Conservation (phyloP, 768 basidiomycete genomes). For the Tulasnella calospora region DNA sequence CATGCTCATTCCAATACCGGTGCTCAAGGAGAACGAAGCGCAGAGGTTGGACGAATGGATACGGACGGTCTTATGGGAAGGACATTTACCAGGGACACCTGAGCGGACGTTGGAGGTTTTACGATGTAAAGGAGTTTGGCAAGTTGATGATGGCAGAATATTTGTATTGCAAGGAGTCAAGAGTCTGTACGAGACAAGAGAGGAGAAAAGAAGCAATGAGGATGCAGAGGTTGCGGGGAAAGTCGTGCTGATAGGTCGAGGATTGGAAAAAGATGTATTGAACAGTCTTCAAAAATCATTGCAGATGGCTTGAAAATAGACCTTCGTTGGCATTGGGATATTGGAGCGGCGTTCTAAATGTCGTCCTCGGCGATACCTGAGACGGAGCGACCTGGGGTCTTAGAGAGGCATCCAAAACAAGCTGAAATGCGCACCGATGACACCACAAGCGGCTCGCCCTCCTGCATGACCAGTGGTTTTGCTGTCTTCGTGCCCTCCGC, state of each 20-base stretch:
- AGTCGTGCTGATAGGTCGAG: conserved; percentile 82
- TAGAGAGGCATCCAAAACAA: background rate
- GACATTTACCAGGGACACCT: conserved; percentile 42
- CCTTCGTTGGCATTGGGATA: background rate
- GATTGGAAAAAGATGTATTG: conserved; percentile 40
- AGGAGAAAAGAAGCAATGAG: conserved; percentile 33
- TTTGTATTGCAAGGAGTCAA: conserved; percentile 88
- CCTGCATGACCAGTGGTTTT: conserved; percentile 76
- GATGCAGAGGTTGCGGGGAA: conserved; percentile 65
- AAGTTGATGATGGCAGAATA: conserved; percentile 48
- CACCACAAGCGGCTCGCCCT: conserved; percentile 71
- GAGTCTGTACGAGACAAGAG: conserved; percentile 76
- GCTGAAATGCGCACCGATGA: conserved; percentile 52
- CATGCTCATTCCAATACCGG: conserved; percentile 63
- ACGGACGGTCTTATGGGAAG: conserved; percentile 77
- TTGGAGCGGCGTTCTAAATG: background rate
- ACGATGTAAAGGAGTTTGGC: conserved; percentile 83
- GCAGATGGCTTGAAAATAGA: background rate
- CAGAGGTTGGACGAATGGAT: conserved; percentile 72
- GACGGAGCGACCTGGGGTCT: background rate
- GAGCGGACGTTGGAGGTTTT: conserved; percentile 49
- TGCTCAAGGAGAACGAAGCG: conserved; percentile 47
- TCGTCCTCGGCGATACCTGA: background rate
- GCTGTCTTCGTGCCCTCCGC: conserved; percentile 60
- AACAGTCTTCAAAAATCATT: background rate